Conservation (phyloP, 1,284 basidiomycete genomes). For the Tylopilus sp. region DNA sequence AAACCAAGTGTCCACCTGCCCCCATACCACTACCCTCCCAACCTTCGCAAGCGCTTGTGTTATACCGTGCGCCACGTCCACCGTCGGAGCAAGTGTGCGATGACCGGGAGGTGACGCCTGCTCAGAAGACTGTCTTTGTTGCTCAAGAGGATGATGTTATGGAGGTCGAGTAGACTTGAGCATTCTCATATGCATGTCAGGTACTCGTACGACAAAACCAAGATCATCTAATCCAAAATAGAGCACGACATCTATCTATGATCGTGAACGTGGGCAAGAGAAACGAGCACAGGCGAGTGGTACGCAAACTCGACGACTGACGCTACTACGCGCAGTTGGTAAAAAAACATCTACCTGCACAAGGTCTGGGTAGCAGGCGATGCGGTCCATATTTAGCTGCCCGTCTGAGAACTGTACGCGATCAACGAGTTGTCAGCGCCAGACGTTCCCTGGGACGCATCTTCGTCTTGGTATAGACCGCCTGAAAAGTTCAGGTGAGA, state of each 20-base stretch:
- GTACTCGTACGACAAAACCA: constrained; percentile 12
- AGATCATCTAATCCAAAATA: constrained; percentile 23
- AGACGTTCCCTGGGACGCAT: constrained; percentile 32
- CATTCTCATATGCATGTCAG: constrained; percentile 7
- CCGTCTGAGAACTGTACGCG: constrained; percentile 43
- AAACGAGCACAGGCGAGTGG: constrained; percentile 8
- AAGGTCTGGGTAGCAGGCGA: constrained; percentile 1
- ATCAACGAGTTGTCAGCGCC: constrained; percentile 45
- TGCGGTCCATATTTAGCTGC: constrained; percentile 26
- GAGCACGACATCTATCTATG: constrained; percentile 30
- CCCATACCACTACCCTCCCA: constrained; percentile 22
- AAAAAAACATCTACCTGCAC: constrained; percentile 10
- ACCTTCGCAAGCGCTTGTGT: constrained; percentile 53
- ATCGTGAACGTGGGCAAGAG: constrained; percentile 1
- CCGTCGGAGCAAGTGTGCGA: constrained; percentile 8
- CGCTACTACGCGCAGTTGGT: constrained; percentile 13
- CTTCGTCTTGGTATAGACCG: constrained; percentile 42
- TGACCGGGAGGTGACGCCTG: background rate
- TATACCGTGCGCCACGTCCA: constrained; percentile 50
- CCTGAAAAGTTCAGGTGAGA: constrained; percentile 47
- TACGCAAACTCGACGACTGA: constrained; percentile 9
- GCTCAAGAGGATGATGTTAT: constrained; percentile 51
- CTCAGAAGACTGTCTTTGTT: background rate
- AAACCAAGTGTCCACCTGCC: constrained; percentile 15
- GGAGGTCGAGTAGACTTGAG: constrained; percentile 49